These are phyloP conservation scores for Aspergillus sp. DNA, from an alignment of 2,329 filamentous ascomycete species.

Conservation along the genomic window DNA sequence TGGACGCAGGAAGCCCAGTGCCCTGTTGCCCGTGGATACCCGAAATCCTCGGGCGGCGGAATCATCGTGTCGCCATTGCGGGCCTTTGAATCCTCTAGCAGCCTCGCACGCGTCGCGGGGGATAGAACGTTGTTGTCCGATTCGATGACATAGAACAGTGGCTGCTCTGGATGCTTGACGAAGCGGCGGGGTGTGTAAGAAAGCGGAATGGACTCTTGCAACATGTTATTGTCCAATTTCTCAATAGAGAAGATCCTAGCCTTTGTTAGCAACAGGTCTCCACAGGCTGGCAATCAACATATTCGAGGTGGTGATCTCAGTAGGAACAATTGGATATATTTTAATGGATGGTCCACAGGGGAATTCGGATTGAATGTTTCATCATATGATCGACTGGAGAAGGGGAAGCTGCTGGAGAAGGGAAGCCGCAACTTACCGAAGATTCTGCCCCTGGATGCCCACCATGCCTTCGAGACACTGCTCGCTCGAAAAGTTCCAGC, in stretches of 20 bases:
- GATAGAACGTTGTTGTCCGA: slow-evolving; percentile 86
- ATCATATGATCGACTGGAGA: slow-evolving; percentile 34
- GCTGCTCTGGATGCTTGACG: slow-evolving; percentile 75
- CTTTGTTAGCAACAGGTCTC: too few species aligned
- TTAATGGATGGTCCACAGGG: slow-evolving; percentile 39
- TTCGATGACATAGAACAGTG: slow-evolving; percentile 89
- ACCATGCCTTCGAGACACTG: slow-evolving; percentile 91
- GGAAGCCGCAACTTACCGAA: slow-evolving; percentile 58
- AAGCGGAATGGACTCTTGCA: slow-evolving; percentile 76
- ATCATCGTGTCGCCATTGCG: slow-evolving; percentile 63
- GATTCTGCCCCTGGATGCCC: slow-evolving; percentile 77
- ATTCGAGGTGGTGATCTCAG: slow-evolving; percentile 56
- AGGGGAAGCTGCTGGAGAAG: slow-evolving; percentile 6
- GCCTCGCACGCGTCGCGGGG: slow-evolving; percentile 62
- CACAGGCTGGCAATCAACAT: too few species aligned
- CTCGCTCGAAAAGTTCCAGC: slow-evolving; percentile 93
- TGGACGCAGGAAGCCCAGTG: slow-evolving; percentile 96
- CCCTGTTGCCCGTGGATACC: slow-evolving; percentile 70
- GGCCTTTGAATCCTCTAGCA: slow-evolving; percentile 61
- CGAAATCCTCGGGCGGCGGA: slow-evolving; percentile 73
- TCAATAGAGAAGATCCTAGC: slow-evolving; percentile 83
- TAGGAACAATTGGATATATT: slow-evolving; percentile 90
- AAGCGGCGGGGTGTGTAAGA: slow-evolving; percentile 86
- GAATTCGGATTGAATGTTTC: slow-evolving; percentile 30
- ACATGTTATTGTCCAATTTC: slow-evolving; percentile 72